Evolutionary conservation across 345 rosid species (phyloP).

Genomic region (Cochlearia excelsa): DNA sequence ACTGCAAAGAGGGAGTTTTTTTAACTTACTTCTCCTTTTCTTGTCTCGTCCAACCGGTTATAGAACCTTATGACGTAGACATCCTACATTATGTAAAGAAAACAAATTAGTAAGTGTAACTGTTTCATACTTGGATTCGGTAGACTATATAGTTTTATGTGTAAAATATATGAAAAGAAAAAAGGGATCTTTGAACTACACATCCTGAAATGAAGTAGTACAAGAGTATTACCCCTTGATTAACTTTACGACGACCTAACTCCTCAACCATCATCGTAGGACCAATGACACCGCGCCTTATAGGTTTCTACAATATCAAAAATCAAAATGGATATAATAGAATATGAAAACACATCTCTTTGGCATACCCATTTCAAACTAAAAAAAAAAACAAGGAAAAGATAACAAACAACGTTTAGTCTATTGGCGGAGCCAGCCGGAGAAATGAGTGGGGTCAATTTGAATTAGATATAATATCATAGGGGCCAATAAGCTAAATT

Average conservation of each 20-base stretch:
- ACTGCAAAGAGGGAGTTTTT: constrained; percentile 18
- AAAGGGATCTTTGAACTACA: background rate
- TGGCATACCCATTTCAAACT: background rate
- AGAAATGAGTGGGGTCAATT: too few relatives aligned
- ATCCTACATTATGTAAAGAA: constrained; percentile 53
- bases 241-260: constrained; percentile 67
- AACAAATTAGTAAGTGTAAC: constrained; percentile 13
- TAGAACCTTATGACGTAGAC: constrained; percentile 69
- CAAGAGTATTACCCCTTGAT: constrained; percentile 50
- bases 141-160: background rate
- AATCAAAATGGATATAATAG: constrained; percentile 16
- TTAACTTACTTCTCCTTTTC: constrained; percentile 85
- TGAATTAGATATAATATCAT: too few relatives aligned
- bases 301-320: constrained; percentile 54
- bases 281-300: constrained; percentile 78
- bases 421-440: too few relatives aligned
- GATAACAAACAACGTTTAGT: background rate
- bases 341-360: constrained; percentile 8
- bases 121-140: constrained; percentile 8
- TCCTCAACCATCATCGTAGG: constrained; percentile 80
- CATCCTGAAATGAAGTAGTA: background rate
- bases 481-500: too few relatives aligned
- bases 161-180: background rate
- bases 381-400: background rate
- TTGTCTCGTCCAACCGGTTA: constrained; percentile 73